Evolutionary conservation across 2,329 filamentous ascomycete genomes (phyloP), one percentile per base, ranked within the genome.

Genomic region (Sordariomycetes sp.): DNA sequence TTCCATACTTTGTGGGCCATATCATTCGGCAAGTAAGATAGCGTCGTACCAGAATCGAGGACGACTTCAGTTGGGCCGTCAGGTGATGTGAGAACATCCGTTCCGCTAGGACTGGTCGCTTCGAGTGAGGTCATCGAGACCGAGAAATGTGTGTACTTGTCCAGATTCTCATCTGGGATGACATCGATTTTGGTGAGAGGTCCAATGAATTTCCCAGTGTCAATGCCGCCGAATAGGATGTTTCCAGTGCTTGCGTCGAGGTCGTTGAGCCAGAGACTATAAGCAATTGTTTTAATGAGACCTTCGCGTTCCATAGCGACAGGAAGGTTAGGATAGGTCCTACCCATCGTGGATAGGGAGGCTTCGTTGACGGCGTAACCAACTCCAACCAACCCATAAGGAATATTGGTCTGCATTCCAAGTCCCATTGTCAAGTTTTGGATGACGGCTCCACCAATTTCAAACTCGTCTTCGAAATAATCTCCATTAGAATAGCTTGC

Each of bases 221-320:
- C 83, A 38, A 88, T 75, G n/a, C 82, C 85, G 25, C 85, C 85
- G 44, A 90, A 92, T 2, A 90, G 63, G 39, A 90, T 79, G 44
- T 64, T 80, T 23, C 85, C 85, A 2, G 70, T 78, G 39, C 68
- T 77, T 1, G 82, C 57, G 38, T 64, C 64, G 8, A 72, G 52
- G 35, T 75, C 70, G 43, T 75, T 75, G 35, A 75, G 60, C 79
- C 79, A 86, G 16, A 87, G 56, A 38, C 79, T 85, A 57, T 84
- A 86, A 3, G 81, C 79, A 26, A 75, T 71, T 9, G 70, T 72
- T 40, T 74, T 74, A 53, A 84, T 84, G 34, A 74, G 49, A 14
- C 73, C 75, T 37, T 79, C 64, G 28, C 77, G 57, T 26, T 74
- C 64, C 60, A 92, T 68, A 35, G 72, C 63, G 39, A 79, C 61